These are phyloP conservation scores for Diplogelasinospora grovesii DNA, from an alignment of 495 filamentous ascomycete genomes.

Conservation along the genomic window DNA sequence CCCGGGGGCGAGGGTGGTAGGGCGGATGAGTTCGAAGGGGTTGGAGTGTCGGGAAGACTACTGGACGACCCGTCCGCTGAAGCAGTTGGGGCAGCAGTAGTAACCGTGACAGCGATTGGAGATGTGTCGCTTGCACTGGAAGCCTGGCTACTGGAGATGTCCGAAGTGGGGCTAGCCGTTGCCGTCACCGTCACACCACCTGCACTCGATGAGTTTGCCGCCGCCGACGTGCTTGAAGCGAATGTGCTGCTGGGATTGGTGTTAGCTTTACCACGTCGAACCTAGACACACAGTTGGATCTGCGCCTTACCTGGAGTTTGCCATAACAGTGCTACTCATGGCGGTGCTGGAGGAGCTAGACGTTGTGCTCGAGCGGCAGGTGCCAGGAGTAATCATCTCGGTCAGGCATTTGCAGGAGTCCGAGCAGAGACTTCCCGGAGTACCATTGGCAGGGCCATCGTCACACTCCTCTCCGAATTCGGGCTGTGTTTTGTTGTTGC, in stretches of 20 bases:
- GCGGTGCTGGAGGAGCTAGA: conserved; percentile 10
- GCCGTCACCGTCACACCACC: conserved; percentile 12
- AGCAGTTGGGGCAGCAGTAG: conserved; percentile 8
- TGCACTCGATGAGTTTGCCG: conserved; percentile 9
- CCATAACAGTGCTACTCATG: conserved; percentile 7
- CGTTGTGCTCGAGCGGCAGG: conserved; percentile 18
- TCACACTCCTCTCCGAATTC: conserved; percentile 41
- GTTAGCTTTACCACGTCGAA: background rate
- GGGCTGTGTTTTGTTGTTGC: conserved; percentile 37
- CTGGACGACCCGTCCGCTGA: no score
- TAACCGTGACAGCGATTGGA: background rate
- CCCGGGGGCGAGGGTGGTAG: background rate
- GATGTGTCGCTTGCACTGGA: background rate
- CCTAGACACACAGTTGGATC: background rate
- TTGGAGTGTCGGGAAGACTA: no score
- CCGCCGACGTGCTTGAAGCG: conserved; percentile 1
- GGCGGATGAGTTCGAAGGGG: no score
- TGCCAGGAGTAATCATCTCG: conserved; percentile 19
- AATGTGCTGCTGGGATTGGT: conserved; percentile 2
- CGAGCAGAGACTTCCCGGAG: conserved; percentile 34
- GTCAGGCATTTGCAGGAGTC: conserved; percentile 33
- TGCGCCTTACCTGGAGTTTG: conserved; percentile 17
- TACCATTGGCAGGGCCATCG: conserved; percentile 31
- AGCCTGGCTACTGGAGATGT: background rate
- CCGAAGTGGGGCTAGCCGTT: conserved; percentile 10